These are phyloP conservation scores for Steccherinum ochraceum DNA, from an alignment of 768 basidiomycete genomes.

Conservation along the genomic window DNA sequence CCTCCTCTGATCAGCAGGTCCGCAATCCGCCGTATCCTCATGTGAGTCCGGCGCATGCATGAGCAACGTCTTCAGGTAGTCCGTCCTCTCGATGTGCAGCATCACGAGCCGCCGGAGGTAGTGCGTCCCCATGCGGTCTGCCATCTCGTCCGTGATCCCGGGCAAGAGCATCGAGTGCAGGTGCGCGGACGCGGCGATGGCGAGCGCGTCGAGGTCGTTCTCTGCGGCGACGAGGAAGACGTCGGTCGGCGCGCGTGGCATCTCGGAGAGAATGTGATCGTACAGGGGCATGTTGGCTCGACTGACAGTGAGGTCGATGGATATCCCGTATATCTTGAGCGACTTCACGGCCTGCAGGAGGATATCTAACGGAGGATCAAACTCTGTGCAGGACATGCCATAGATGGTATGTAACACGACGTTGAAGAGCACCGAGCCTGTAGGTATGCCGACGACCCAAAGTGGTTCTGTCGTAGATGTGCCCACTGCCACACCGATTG, in stretches of 20 bases:
- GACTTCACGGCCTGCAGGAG: conserved; percentile 18
- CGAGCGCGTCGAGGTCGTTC: conserved; percentile 29
- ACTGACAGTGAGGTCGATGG: conserved; percentile 16
- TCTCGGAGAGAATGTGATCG: conserved; percentile 25
- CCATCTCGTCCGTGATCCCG: conserved; percentile 30
- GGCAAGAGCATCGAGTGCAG: conserved; percentile 29
- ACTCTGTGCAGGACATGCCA: conserved; percentile 18
- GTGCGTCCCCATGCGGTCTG: conserved; percentile 30
- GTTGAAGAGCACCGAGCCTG: conserved; percentile 22
- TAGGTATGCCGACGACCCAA: conserved; percentile 19
- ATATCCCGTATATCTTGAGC: conserved; percentile 21
- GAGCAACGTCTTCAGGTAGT: conserved; percentile 26
- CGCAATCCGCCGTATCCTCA: conserved; percentile 14
- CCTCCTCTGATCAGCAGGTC: conserved; percentile 15
- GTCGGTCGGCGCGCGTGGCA: conserved; percentile 28
- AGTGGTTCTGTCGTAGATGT: conserved; percentile 29
- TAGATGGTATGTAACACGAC: conserved; percentile 28
- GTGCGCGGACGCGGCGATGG: conserved; percentile 29
- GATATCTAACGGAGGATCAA: conserved; percentile 18
- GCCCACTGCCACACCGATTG: conserved; percentile 11
- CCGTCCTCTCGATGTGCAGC: conserved; percentile 30
- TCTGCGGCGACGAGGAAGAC: conserved; percentile 35
- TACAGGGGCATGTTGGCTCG: conserved; percentile 23
- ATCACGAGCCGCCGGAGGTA: conserved; percentile 34
- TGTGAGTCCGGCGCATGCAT: conserved; percentile 20